Evolutionary conservation across 2,329 filamentous ascomycete species (phyloP), one percentile per base, ranked within the genome.

Genomic region (Pseudocercospora vitis): DNA sequence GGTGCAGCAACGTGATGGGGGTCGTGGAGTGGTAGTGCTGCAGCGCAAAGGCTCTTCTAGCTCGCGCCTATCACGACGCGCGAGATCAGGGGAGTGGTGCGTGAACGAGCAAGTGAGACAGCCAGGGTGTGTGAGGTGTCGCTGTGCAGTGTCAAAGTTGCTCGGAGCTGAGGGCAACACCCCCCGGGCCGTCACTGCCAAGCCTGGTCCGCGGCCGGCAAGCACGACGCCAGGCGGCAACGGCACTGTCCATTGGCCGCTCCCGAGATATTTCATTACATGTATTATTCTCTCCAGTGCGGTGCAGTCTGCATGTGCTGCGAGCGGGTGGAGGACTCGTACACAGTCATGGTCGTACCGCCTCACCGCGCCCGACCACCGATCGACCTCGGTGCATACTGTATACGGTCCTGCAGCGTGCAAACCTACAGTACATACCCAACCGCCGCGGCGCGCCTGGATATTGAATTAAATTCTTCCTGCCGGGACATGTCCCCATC

Each of bases 361-460:
- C 37, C 18, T 4, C 35, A 39, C n/a, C n/a, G 35, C 35, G 35
- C 18, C 35, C n/a, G n/a, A n/a, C n/a, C n/a, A 18, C 16, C 16
- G 35, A 39, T 39, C 18, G 18, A 35, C 32, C 18, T 35, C 32
- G 8, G 11, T 19, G 33, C 33, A 37, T 37, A 16, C 37, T n/a
- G n/a, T n/a, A n/a, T n/a, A n/a, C n/a, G n/a, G n/a, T n/a, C n/a
- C n/a, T n/a, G n/a, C n/a, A n/a, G n/a, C n/a, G n/a, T 40, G 37
- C 37, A 21, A 40, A 19, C 37, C 16, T 40, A 40, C 37, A 42
- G 21, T 19, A 40, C 37, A 42, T 42, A 12, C 37, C 37, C 19
- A 42, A 21, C 37, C 21, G 37, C 37, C 37, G 37, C 37, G 37
- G 37, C 19, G 19, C 8, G 11, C 37, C 18, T 40, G 37, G 37